Percentiles rank a stretch among this genome's conserved stretches.
These are phyloP conservation scores for Colletotrichum coccodes DNA, from an alignment of 2,329 filamentous ascomycete species.

Conservation along the genomic window DNA sequence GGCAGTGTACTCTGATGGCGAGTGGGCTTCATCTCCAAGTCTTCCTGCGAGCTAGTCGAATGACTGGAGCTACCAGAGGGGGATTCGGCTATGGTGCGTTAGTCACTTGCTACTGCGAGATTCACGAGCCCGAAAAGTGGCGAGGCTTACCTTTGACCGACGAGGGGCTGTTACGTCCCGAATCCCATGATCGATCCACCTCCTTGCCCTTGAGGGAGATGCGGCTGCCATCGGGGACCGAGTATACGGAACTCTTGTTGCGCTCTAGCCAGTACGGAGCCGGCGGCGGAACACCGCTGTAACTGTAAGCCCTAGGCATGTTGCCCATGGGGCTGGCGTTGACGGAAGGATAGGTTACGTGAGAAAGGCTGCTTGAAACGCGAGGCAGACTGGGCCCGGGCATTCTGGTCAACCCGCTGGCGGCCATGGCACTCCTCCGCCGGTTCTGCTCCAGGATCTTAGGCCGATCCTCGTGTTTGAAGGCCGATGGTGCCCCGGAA, in stretches of 20 bases:
- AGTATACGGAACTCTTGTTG: conserved; percentile 44
- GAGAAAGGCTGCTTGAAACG: conserved; percentile 57
- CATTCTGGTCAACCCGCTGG: conserved; percentile 49
- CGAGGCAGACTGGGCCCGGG: conserved; percentile 48
- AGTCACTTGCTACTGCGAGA: conserved; percentile 17
- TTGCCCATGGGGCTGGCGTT: conserved; percentile 51
- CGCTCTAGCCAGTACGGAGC: conserved; percentile 39
- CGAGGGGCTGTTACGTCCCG: conserved; percentile 46
- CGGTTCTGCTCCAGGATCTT: conserved; percentile 62
- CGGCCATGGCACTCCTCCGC: conserved; percentile 59
- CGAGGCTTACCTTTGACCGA: conserved; percentile 47
- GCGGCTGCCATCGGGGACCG: conserved; percentile 37
- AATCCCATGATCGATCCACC: conserved; percentile 45
- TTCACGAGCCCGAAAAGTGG: too few species aligned
- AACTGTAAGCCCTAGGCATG: conserved; percentile 56
- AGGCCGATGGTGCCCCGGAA: conserved; percentile 62
- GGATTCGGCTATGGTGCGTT: conserved; percentile 31
- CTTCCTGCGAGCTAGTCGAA: conserved; percentile 52
- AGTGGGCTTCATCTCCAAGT: conserved; percentile 49
- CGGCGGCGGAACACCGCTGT: conserved; percentile 47
- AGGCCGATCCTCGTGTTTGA: conserved; percentile 56
- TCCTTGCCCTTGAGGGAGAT: conserved; percentile 56
- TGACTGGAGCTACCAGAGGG: conserved; percentile 48
- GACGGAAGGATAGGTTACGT: conserved; percentile 56
- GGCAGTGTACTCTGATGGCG: conserved; percentile 33